Conservation (phyloP, 441 rosid species). For the Hura crepitans region DNA sequence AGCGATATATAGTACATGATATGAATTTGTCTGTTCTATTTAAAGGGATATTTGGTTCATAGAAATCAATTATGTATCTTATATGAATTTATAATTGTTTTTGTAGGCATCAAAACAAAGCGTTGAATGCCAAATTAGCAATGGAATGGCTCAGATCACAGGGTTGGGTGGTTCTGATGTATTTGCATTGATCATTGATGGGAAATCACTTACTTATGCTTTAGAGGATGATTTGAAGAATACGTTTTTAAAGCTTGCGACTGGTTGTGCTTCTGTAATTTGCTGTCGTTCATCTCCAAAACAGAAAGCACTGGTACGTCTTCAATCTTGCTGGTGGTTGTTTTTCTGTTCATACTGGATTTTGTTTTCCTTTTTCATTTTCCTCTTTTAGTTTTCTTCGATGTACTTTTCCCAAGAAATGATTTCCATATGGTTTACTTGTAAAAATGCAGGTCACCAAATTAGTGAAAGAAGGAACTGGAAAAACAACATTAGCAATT, state of each 20-base stretch:
- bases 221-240: slow-evolving; percentile 45
- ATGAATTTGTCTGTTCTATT: no score
- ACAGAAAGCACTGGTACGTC: slow-evolving; percentile 88
- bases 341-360: neutral
- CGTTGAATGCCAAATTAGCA: slow-evolving; percentile 42
- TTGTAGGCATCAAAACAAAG: slow-evolving; percentile 58
- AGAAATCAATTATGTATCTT: neutral
- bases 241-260: slow-evolving; percentile 63
- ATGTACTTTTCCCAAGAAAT: no score
- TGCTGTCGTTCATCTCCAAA: slow-evolving; percentile 97
- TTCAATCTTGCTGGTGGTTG: neutral
- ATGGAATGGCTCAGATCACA: slow-evolving; percentile 35
- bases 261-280: slow-evolving; percentile 68
- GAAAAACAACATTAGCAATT: slow-evolving; percentile 74
- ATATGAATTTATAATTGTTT: no score
- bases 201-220: slow-evolving; percentile 73
- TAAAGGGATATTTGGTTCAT: no score
- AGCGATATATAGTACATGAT: neutral
- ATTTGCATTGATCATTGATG: slow-evolving; percentile 78
- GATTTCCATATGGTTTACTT: slow-evolving; percentile 14
- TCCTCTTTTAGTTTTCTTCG: no score
- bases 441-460: slow-evolving; percentile 69
- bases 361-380: neutral
- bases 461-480: slow-evolving; percentile 68
- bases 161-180: slow-evolving; percentile 30